Percentiles rank a stretch among this genome's conserved stretches.
Conservation (phyloP, 2,329 filamentous ascomycete genomes). For the Cladosporium cucumerinum region DNA sequence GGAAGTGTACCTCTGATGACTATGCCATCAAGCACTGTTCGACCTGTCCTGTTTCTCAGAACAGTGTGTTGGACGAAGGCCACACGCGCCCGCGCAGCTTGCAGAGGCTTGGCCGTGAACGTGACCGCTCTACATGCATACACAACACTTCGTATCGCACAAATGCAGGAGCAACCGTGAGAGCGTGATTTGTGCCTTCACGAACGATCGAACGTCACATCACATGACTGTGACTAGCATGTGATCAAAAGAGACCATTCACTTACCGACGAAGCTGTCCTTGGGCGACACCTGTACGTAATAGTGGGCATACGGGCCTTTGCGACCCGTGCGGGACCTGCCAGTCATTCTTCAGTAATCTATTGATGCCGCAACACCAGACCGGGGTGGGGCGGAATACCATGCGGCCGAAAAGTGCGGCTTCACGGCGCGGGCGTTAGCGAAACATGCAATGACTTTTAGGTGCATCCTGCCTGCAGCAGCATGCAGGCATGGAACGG, state of each 20-base stretch:
- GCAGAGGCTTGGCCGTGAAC: not conserved
- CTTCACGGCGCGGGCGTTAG: conserved; percentile 40
- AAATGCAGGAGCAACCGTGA: not conserved
- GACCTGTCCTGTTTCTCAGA: not conserved
- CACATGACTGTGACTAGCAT: not conserved
- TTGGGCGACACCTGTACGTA: conserved; percentile 78
- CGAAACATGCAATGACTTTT: conserved; percentile 14
- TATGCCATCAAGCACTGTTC: not conserved
- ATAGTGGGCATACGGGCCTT: conserved; percentile 84
- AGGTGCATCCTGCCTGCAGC: conserved; percentile 13
- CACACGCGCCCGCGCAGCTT: not conserved
- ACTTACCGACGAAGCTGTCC: conserved; percentile 67
- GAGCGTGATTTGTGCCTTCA: not conserved
- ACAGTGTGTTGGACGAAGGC: not conserved
- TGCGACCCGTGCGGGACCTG: conserved; percentile 75
- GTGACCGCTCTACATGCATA: not conserved
- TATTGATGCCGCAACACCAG: conserved; percentile 9
- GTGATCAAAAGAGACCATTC: not conserved
- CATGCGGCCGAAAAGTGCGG: conserved; percentile 81
- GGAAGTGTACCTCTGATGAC: not conserved
- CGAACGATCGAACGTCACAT: not conserved
- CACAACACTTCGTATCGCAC: not conserved
- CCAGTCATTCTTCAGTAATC: conserved; percentile 15
- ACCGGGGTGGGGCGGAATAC: conserved; percentile 39
- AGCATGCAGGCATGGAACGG: conserved; percentile 1